These are phyloP conservation scores for Phytophthora parvispora DNA, from an alignment of 352 stramenopile genomes.

Conservation along the genomic window DNA sequence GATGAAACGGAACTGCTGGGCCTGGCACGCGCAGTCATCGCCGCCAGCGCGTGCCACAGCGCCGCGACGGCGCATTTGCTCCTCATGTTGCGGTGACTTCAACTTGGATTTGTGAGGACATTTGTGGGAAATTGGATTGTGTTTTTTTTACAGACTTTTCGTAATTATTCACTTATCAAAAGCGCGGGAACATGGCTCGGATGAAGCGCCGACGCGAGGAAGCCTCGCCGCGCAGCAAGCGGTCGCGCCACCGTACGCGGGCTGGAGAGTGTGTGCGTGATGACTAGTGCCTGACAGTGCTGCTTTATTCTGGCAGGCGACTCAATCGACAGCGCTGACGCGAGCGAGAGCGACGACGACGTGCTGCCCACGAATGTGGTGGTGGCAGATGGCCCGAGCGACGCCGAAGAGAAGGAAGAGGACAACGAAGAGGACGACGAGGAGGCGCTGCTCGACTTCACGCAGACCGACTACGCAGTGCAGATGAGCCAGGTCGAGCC, in stretches of 20 bases:
- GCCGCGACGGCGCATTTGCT: not conserved
- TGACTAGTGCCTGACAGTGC: not conserved
- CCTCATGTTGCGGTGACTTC: conserved; percentile 7
- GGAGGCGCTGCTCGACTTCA: conserved; percentile 76
- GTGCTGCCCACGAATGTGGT: conserved; percentile 35
- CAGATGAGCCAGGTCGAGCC: conserved; percentile 58
- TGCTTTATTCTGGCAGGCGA: conserved; percentile 23
- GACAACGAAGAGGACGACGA: conserved; percentile 51
- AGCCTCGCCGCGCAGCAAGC: conserved; percentile 37
- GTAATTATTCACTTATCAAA: conserved; percentile 1
- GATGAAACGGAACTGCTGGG: conserved; percentile 26
- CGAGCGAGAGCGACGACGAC: conserved; percentile 44
- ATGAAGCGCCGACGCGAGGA: conserved; percentile 59
- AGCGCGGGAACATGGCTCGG: conserved; percentile 18
- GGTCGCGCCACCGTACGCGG: conserved; percentile 44
- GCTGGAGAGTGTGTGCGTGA: not conserved
- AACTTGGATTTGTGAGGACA: conserved; percentile 1
- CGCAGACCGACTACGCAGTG: conserved; percentile 77
- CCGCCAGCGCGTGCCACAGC: conserved; percentile 9
- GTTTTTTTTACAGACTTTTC: too few relatives aligned
- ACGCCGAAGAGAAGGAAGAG: conserved; percentile 44
- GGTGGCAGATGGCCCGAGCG: conserved; percentile 30
- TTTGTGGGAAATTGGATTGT: not conserved
- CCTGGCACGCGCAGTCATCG: conserved; percentile 14
- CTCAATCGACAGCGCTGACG: conserved; percentile 38